These are phyloP conservation scores for Trametes cinnabarina DNA, from an alignment of 768 basidiomycete genomes.

Conservation along the genomic window DNA sequence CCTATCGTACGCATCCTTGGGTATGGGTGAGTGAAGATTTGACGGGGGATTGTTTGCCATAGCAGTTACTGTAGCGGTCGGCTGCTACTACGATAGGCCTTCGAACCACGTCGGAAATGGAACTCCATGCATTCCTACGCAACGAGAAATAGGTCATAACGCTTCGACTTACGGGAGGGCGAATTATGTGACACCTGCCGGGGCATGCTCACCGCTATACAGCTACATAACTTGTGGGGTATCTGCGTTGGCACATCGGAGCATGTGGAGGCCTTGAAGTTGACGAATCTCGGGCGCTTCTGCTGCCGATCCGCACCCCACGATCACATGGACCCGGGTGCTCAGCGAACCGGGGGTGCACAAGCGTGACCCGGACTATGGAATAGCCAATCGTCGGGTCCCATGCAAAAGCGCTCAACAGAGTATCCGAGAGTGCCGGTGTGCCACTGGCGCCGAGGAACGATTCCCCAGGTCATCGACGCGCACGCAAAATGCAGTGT, in stretches of 20 bases:
- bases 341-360: slow-evolving; percentile 14
- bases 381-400: slow-evolving; percentile 35
- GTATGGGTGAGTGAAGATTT: no score
- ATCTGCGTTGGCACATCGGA: no score
- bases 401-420: slow-evolving; percentile 31
- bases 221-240: no score
- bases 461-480: slow-evolving; percentile 35
- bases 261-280: no score
- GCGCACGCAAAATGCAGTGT: slow-evolving; percentile 37
- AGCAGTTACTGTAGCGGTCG: no score
- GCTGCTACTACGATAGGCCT: background rate
- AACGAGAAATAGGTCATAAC: no score
- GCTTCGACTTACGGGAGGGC: background rate
- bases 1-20: no score
- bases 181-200: background rate
- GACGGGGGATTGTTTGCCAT: no score
- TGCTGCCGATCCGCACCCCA: no score
- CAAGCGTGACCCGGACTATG: slow-evolving; percentile 35
- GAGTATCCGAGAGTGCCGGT: slow-evolving; percentile 32
- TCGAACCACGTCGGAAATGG: background rate
- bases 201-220: background rate
- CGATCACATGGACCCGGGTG: no score
- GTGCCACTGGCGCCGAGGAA: no score
- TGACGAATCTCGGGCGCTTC: no score
- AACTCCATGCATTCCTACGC: slow-evolving; percentile 3